phyloP scores from a whole-genome alignment of 169 alveolate species.

The Plasmodium blacklocki region DNA sequence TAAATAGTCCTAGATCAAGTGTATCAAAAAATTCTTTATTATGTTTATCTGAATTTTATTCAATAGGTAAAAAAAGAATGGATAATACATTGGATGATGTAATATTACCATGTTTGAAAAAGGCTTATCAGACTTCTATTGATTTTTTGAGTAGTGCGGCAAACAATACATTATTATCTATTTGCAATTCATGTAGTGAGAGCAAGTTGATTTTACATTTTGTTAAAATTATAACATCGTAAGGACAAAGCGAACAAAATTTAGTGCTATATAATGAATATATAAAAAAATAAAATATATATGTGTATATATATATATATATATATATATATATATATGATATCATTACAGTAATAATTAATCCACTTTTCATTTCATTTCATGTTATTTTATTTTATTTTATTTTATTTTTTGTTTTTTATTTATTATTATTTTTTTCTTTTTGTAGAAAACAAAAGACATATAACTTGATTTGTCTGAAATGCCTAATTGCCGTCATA shows the following conservation, averaged over 20 bases:
- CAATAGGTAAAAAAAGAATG: constrained; percentile 61
- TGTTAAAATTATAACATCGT: constrained; percentile 66
- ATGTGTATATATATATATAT: background rate
- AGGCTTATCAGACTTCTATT: constrained; percentile 68
- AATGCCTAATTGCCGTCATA: constrained; percentile 65
- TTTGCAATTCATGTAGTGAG: constrained; percentile 72
- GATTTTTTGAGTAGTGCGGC: constrained; percentile 76
- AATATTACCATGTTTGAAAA: constrained; percentile 61
- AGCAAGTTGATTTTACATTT: constrained; percentile 57
- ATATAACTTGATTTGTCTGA: constrained; percentile 60
- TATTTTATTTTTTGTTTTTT: too few species aligned
- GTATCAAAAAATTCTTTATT: constrained; percentile 71
- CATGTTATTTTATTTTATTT: background rate
- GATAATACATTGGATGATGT: constrained; percentile 70
- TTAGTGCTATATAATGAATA: too few species aligned
- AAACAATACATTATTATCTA: constrained; percentile 53
- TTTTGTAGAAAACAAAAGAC: constrained; percentile 59
- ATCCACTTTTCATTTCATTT: background rate
- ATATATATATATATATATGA: background rate
- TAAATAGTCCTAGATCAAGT: constrained; percentile 74
- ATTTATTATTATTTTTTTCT: background rate
- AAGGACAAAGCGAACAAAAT: constrained; percentile 1
- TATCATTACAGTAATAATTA: background rate
- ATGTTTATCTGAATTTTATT: constrained; percentile 72
- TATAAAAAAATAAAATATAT: background rate